A percentile compares a stretch with the other conserved stretches of the same genome.
These are phyloP conservation scores for Fusarium metavorans DNA, from an alignment of 2,329 filamentous ascomycete genomes.

Conservation along the genomic window DNA sequence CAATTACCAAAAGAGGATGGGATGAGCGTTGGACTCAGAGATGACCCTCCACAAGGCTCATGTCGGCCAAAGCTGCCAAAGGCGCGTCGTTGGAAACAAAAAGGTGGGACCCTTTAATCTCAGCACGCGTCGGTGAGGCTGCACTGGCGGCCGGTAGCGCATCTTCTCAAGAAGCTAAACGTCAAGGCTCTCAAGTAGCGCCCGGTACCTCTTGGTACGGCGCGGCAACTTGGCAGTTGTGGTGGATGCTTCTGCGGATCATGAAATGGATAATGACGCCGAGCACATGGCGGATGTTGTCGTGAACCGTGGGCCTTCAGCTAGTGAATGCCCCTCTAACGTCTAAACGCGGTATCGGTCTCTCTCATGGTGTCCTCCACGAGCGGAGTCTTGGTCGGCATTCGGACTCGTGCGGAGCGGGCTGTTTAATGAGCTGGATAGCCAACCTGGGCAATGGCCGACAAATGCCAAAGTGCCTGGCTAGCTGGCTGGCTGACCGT, in stretches of 20 bases:
- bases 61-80: conserved; percentile 16
- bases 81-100: conserved; percentile 29
- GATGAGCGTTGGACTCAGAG: neutral
- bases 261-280: conserved; percentile 3
- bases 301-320: conserved; percentile 25
- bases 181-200: conserved; percentile 18
- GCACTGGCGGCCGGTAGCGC: conserved; percentile 30
- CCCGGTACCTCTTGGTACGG: conserved; percentile 23
- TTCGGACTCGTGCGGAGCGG: conserved; percentile 2
- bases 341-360: conserved; percentile 25
- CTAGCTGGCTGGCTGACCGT: neutral
- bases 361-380: neutral
- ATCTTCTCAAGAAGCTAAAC: conserved; percentile 27
- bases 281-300: neutral
- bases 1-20: conserved; percentile 2
- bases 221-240: neutral
- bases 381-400: neutral
- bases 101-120: conserved; percentile 40
- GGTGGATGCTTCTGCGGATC: conserved; percentile 1
- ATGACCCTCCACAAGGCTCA: conserved; percentile 1
- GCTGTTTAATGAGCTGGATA: conserved; percentile 32
- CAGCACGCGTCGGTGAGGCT: conserved; percentile 42
- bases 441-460: conserved; percentile 22
- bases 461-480: neutral
- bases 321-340: neutral